Percentiles rank a stretch among this genome's conserved stretches.
These are phyloP conservation scores for Thermothielavioides terrestris DNA, from an alignment of 495 filamentous ascomycete genomes.

Conservation along the genomic window DNA sequence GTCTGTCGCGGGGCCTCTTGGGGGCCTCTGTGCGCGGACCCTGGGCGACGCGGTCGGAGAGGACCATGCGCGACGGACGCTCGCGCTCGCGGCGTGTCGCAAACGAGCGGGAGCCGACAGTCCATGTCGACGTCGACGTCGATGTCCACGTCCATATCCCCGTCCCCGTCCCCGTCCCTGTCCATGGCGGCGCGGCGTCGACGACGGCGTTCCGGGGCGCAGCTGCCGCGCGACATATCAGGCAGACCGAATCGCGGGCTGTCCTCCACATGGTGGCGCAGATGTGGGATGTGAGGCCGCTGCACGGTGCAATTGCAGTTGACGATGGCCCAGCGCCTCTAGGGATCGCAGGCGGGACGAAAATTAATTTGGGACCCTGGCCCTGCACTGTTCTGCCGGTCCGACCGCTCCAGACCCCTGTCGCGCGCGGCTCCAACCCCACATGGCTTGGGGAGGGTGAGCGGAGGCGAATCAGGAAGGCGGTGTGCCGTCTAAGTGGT, in stretches of 20 bases:
- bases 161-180: too few species aligned
- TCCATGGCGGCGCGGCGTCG: slow-evolving; percentile 24
- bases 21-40: slow-evolving; percentile 30
- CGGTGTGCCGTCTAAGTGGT: too few species aligned
- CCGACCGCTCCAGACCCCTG: slow-evolving; percentile 8
- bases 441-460: too few species aligned
- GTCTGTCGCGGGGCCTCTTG: slow-evolving; percentile 32
- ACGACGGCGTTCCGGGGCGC: slow-evolving; percentile 6
- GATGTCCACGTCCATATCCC: too few species aligned
- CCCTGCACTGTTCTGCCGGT: slow-evolving; percentile 5
- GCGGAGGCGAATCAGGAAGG: not conserved
- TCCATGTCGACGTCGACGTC: too few species aligned
- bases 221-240: slow-evolving; percentile 24
- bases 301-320: too few species aligned
- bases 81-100: slow-evolving; percentile 27
- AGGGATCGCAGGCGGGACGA: not conserved
- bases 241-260: slow-evolving; percentile 26
- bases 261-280: slow-evolving; percentile 26
- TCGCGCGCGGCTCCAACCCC: too few species aligned
- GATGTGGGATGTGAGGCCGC: too few species aligned
- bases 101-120: slow-evolving; percentile 26
- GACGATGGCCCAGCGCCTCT: too few species aligned
- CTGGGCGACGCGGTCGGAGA: slow-evolving; percentile 63
- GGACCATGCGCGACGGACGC: slow-evolving; percentile 63
- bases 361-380: slow-evolving; percentile 12